These are phyloP conservation scores for Trichosporon inkin DNA, from an alignment of 1,284 basidiomycete genomes.

Conservation along the genomic window DNA sequence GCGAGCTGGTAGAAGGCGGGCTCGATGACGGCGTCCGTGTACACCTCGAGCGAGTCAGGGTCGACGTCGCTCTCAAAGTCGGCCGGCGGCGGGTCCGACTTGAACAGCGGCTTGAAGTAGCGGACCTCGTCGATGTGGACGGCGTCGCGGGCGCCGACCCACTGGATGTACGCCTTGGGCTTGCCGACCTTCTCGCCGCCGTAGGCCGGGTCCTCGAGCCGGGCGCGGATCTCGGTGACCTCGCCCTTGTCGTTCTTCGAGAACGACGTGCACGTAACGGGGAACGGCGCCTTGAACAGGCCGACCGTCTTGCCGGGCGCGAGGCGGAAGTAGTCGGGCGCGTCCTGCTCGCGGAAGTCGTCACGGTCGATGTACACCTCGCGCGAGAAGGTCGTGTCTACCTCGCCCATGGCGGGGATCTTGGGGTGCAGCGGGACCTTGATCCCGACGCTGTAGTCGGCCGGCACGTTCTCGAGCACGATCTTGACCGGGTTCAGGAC, in stretches of 20 bases:
- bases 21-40: constrained; percentile 79
- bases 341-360: constrained; percentile 88
- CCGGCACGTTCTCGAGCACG: constrained; percentile 82
- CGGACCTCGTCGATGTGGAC: constrained; percentile 83
- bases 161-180: constrained; percentile 95
- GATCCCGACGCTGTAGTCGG: constrained; percentile 76
- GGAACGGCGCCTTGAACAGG: constrained; percentile 88
- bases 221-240: constrained; percentile 74
- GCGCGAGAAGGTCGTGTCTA: constrained; percentile 80
- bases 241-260: constrained; percentile 68
- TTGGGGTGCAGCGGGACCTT: constrained; percentile 95
- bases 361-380: constrained; percentile 89
- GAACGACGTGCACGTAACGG: constrained; percentile 89
- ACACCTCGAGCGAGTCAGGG: constrained; percentile 71
- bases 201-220: constrained; percentile 60
- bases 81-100: constrained; percentile 81
- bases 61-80: constrained; percentile 83
- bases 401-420: constrained; percentile 77
- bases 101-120: constrained; percentile 90
- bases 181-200: constrained; percentile 60
- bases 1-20: constrained; percentile 84
- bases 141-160: constrained; percentile 82
- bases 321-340: constrained; percentile 94
- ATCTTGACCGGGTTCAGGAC: constrained; percentile 87
- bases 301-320: constrained; percentile 97